Conservation (phyloP, 306 rosid species). For the Cicer yamashitae region DNA sequence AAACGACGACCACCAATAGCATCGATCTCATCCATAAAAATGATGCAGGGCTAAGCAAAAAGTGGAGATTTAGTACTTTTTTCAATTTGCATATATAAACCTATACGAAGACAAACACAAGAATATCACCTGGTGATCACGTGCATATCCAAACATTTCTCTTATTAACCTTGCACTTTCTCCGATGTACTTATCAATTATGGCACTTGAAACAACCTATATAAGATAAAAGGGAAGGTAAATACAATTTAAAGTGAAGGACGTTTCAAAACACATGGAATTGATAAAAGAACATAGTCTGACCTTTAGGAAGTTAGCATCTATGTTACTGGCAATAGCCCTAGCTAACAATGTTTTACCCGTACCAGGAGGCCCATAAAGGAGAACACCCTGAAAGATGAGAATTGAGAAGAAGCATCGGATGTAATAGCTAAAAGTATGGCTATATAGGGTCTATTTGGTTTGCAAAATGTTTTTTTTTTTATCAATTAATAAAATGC, state of each 20-base stretch:
- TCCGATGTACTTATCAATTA: constrained; percentile 92
- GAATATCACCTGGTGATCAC: constrained; percentile 87
- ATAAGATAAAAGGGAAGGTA: constrained; percentile 26
- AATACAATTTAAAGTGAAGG: constrained; percentile 27
- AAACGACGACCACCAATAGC: constrained; percentile 99
- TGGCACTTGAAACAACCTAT: constrained; percentile 97
- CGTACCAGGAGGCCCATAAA: constrained; percentile 97
- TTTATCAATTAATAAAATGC: background rate
- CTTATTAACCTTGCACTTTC: constrained; percentile 95
- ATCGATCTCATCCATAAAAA: constrained; percentile 98
- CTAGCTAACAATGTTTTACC: constrained; percentile 95
- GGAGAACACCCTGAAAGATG: constrained; percentile 85
- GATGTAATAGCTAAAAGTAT: constrained; percentile 32
- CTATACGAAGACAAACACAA: constrained; percentile 17
- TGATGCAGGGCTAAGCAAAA: constrained; percentile 85
- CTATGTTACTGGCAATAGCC: constrained; percentile 96
- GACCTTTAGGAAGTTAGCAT: constrained; percentile 95
- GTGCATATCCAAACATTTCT: constrained; percentile 99
- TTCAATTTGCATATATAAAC: constrained; percentile 11
- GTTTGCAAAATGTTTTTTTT: background rate
- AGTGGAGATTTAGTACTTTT: constrained; percentile 37
- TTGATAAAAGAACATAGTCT: constrained; percentile 23
- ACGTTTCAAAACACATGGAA: constrained; percentile 10
- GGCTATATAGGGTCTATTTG: background rate
- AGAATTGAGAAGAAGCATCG: constrained; percentile 31